Evolutionary conservation across 176 grass and related monocot species (phyloP).

Genomic region (Olyra latifolia): DNA sequence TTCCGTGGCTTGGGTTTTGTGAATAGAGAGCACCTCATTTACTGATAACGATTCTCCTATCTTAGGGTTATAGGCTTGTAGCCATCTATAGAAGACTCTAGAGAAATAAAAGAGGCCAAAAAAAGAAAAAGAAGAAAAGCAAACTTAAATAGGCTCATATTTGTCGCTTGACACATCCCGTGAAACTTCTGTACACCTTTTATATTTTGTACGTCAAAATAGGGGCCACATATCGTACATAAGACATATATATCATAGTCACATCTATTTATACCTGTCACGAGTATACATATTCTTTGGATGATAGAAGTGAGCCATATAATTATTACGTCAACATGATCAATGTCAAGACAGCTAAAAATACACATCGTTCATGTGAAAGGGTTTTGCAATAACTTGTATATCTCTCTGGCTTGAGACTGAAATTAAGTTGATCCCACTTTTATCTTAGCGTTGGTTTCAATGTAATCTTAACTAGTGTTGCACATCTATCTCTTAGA

Average conservation of each 20-base stretch:
- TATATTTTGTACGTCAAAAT: background rate
- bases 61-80: background rate
- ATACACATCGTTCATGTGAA: background rate
- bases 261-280: background rate
- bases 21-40: background rate
- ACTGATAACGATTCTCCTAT: no score
- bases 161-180: background rate
- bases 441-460: background rate
- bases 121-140: background rate
- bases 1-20: no score
- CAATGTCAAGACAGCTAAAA: background rate
- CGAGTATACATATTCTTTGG: background rate
- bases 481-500: no score
- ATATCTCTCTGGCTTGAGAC: background rate
- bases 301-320: background rate
- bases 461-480: background rate
- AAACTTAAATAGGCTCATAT: background rate
- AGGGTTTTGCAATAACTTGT: rapidly evolving
- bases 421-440: background rate
- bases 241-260: background rate
- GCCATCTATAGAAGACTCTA: background rate
- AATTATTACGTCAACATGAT: background rate
- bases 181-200: background rate
- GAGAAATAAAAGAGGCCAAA: background rate
- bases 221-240: rapidly evolving